Evolutionary conservation across 768 basidiomycete genomes (phyloP), one percentile per base, ranked within the genome.

Genomic region (Pleurotus citrinopileatus): DNA sequence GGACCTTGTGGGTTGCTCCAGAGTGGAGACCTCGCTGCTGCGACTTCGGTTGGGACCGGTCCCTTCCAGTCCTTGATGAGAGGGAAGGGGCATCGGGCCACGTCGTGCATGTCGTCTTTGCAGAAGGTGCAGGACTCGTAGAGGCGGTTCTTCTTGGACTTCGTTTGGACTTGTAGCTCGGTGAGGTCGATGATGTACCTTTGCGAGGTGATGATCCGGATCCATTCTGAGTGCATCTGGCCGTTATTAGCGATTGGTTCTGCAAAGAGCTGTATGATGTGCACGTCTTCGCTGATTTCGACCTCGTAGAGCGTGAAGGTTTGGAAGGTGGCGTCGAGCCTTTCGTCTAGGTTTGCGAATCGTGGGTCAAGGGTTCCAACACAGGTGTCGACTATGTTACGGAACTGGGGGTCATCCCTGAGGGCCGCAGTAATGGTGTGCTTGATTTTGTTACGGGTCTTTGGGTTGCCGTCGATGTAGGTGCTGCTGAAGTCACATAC

Each of bases 51-150:
- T 7, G 47, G 47, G 27, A 23, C 19, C 1, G 47, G 47, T 5
- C 47, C 47, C 19, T 50, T 50, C 47, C 47, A 50, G 27, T 36
- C 32, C 10, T 20, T 25, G 2, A 22, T 29, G 8, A n/a, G 47
- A 4, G 47, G 47, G 32, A 50, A 37, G 12, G 47, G 47, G 47
- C 47, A 50, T 34, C 32, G 32, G 32, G 32, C 32, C 6, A 22
- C 19, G 8, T 36, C 32, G 32, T 50, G 47, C 26, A 17, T 50
- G 3, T 50, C 47, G 20, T 36, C 29, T 36, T 50, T 50, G 29
- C 47, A 50, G 47, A 50, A 50, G 32, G 27, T 17, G 20, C 32
- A 37, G 2, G 28, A 36, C 7, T 36, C 13, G 15, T 32, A 50
- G 15, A 8, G 6, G 6, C 27, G 28, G 32, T 34, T 34, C 32